These are phyloP conservation scores for Crithidia sp. DNA, from an alignment of 208 protist species.

Conservation along the genomic window DNA sequence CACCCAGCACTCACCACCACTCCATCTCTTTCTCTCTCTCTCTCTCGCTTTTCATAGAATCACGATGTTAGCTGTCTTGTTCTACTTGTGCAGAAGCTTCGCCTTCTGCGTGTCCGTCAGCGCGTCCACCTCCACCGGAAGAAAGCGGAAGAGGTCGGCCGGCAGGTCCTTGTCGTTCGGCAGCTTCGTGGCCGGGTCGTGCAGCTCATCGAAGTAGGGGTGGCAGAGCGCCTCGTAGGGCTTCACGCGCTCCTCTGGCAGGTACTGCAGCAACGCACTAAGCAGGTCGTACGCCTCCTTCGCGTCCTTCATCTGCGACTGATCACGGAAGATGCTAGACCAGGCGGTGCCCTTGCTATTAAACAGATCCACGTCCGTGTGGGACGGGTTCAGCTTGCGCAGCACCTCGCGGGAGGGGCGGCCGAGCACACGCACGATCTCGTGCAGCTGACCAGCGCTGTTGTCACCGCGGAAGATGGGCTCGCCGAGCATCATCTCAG, in stretches of 20 bases:
- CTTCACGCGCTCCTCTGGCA: constrained; percentile 86
- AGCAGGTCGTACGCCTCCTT: constrained; percentile 94
- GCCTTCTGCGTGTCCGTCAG: constrained; percentile 70
- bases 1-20: no score
- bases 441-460: constrained; percentile 98
- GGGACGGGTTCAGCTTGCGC: constrained; percentile 64
- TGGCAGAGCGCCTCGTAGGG: constrained; percentile 94
- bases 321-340: constrained; percentile 64
- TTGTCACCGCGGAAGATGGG: constrained; percentile 99
- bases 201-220: constrained; percentile 98
- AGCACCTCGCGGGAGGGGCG: constrained; percentile 87
- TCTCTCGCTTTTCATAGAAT: neutral
- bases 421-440: constrained; percentile 97
- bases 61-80: neutral
- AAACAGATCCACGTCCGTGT: constrained; percentile 53
- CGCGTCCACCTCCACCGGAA: constrained; percentile 59
- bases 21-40: neutral
- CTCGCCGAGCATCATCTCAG: constrained; percentile 99
- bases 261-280: constrained; percentile 94
- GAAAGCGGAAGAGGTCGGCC: constrained; percentile 68
- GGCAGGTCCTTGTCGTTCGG: constrained; percentile 75
- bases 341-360: constrained; percentile 63
- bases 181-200: constrained; percentile 72
- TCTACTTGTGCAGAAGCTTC: constrained; percentile 49
- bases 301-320: constrained; percentile 39